phyloP scores from a whole-genome alignment of 352 stramenopile genomes.

The Peronospora destructor region DNA sequence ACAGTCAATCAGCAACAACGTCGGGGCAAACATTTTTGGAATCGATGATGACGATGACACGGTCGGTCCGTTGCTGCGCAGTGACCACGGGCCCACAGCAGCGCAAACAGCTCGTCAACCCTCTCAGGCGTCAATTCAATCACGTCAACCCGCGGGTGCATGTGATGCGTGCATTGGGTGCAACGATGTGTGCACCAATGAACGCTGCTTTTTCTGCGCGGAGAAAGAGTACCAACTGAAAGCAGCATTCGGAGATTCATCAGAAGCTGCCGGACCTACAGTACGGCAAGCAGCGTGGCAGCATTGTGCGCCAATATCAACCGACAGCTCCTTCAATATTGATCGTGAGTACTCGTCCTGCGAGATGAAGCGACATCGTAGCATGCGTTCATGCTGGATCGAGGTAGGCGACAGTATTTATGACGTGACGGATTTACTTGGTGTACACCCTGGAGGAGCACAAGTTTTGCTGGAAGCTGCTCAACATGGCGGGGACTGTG shows the following conservation, averaged over 20 bases:
- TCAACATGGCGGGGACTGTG: constrained; percentile 45
- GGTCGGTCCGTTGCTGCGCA: constrained; percentile 7
- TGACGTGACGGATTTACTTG: constrained; percentile 87
- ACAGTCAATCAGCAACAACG: constrained; percentile 5
- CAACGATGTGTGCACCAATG: constrained; percentile 64
- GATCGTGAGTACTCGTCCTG: constrained; percentile 81
- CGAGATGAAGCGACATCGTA: constrained; percentile 82
- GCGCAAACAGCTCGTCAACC: constrained; percentile 9
- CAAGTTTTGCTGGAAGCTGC: constrained; percentile 53
- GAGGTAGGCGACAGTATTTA: constrained; percentile 84
- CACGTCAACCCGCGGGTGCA: constrained; percentile 30
- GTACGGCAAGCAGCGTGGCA: constrained; percentile 22
- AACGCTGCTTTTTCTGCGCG: constrained; percentile 63
- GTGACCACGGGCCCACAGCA: constrained; percentile 10
- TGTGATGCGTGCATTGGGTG: constrained; percentile 75
- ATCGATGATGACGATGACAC: constrained; percentile 18
- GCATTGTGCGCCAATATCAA: constrained; percentile 21
- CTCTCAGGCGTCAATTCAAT: constrained; percentile 21
- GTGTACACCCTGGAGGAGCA: constrained; percentile 81
- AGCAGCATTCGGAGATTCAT: constrained; percentile 36
- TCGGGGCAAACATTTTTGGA: constrained; percentile 6
- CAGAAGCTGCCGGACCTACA: constrained; percentile 15
- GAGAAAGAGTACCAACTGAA: constrained; percentile 71
- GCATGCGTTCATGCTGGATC: constrained; percentile 85
- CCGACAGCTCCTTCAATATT: constrained; percentile 29